Conservation (phyloP, 2,329 filamentous ascomycete species). For the Sphaceloma murrayae region DNA sequence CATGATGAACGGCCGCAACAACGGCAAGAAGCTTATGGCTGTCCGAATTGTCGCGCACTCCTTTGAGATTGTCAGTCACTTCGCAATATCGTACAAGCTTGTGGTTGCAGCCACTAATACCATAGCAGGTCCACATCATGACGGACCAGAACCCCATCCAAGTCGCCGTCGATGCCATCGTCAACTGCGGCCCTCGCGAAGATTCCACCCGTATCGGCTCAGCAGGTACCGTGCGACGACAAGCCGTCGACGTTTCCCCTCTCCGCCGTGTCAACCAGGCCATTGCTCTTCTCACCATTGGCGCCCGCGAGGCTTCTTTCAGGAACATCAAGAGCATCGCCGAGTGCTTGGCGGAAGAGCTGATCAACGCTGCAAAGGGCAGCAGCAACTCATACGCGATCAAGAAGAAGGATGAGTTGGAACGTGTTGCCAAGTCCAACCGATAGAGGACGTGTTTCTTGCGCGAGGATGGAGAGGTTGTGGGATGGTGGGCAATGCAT, state of each 20-base stretch:
- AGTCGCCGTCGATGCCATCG: constrained; percentile 97
- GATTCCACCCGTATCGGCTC: constrained; percentile 99
- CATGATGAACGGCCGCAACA: constrained; percentile 99
- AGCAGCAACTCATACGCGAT: constrained; percentile 99
- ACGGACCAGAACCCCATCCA: constrained; percentile 99
- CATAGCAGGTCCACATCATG: constrained; percentile 94
- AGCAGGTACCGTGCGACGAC: constrained; percentile 98
- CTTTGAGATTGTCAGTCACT: constrained; percentile 89
- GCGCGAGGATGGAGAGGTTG: constrained; percentile 9
- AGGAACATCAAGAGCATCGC: constrained; percentile 99
- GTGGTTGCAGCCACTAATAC: too few relatives aligned
- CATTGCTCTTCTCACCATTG: constrained; percentile 96
- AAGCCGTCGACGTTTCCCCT: constrained; percentile 99
- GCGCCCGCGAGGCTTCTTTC: constrained; percentile 97
- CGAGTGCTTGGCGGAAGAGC: constrained; percentile 98
- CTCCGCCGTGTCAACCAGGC: constrained; percentile 99
- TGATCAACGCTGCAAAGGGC: constrained; percentile 99
- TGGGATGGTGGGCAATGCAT: constrained; percentile 16
- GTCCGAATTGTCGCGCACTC: constrained; percentile 97
- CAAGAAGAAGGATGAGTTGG: constrained; percentile 99
- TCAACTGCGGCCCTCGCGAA: constrained; percentile 99
- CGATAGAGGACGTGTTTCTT: constrained; percentile 59
- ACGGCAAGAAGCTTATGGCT: constrained; percentile 99
- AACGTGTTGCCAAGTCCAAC: constrained; percentile 99
- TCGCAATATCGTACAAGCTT: too few relatives aligned